These are phyloP conservation scores for Phanerochaete carnosa DNA, from an alignment of 768 basidiomycete genomes.

Conservation along the genomic window DNA sequence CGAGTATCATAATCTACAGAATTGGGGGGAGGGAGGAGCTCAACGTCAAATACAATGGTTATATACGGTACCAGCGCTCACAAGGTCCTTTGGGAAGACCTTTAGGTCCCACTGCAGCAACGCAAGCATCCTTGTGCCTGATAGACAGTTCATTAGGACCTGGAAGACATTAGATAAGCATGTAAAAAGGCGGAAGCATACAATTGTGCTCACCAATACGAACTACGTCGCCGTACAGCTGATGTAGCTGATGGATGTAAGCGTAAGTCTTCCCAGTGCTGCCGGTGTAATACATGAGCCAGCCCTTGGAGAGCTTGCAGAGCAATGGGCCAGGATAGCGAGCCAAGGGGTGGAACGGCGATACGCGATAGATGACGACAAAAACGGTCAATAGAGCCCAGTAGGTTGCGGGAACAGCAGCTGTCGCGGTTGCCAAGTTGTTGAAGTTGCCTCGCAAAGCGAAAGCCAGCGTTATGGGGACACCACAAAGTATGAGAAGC, in stretches of 20 bases:
- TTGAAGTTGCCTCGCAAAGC: neutral
- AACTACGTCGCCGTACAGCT: constrained; percentile 8
- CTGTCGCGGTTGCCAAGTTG: neutral
- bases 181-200: neutral
- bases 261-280: neutral
- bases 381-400: neutral
- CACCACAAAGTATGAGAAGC: neutral
- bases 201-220: constrained; percentile 4
- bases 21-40: neutral
- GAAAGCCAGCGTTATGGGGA: neutral
- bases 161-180: too few relatives aligned
- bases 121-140: neutral
- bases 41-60: neutral
- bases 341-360: constrained; percentile 13
- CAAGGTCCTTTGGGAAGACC: constrained; percentile 9
- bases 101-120: constrained; percentile 6
- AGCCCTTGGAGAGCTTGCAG: constrained; percentile 10
- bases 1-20: constrained; percentile 14
- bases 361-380: constrained; percentile 5
- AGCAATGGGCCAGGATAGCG: constrained; percentile 8
- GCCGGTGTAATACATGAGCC: neutral
- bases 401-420: neutral
- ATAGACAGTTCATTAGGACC: constrained; percentile 14
- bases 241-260: constrained; percentile 5
- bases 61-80: neutral